Evolutionary conservation across 257 asterid species (phyloP).

Genomic region (Salvia rosmarinus): DNA sequence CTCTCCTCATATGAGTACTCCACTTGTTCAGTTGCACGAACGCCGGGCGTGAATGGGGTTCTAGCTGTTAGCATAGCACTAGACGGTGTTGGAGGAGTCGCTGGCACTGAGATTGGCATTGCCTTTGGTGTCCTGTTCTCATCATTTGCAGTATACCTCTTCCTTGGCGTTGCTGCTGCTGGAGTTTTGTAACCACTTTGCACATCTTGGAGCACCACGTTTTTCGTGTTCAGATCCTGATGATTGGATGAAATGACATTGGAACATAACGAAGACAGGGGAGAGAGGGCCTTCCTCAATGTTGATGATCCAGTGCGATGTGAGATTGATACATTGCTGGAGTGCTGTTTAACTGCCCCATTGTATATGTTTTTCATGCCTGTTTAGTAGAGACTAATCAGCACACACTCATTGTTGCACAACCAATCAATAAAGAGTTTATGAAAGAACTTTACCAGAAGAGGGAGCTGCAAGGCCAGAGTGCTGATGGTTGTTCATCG

Average conservation of each 20-base stretch:
- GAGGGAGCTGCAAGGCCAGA: conserved; percentile 37
- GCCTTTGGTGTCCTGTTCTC: conserved; percentile 54
- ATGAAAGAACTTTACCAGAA: conserved; percentile 48
- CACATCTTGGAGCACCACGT: conserved; percentile 37
- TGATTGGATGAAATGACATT: conserved; percentile 46
- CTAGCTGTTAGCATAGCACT: conserved; percentile 48
- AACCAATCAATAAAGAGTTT: neutral
- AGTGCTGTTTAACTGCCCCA: conserved; percentile 36
- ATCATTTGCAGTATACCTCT: conserved; percentile 29
- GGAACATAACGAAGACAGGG: conserved; percentile 57
- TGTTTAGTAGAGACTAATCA: conserved; percentile 15
- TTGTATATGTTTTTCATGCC: conserved; percentile 53
- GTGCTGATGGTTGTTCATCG: conserved; percentile 38
- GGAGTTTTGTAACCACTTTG: conserved; percentile 36
- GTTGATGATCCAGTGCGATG: conserved; percentile 30
- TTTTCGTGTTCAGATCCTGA: conserved; percentile 40
- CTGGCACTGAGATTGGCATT: conserved; percentile 51
- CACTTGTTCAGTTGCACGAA: conserved; percentile 25
- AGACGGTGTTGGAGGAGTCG: conserved; percentile 54
- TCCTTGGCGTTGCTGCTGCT: conserved; percentile 32
- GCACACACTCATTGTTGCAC: neutral
- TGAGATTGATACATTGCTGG: conserved; percentile 39
- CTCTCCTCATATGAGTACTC: conserved; percentile 76
- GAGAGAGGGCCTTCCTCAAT: conserved; percentile 72
- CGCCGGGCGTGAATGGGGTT: conserved; percentile 46